A percentile compares a stretch with the other conserved stretches of the same genome.
These are phyloP conservation scores for Nicotiana knightiana DNA, from an alignment of 257 asterid species.

Conservation along the genomic window DNA sequence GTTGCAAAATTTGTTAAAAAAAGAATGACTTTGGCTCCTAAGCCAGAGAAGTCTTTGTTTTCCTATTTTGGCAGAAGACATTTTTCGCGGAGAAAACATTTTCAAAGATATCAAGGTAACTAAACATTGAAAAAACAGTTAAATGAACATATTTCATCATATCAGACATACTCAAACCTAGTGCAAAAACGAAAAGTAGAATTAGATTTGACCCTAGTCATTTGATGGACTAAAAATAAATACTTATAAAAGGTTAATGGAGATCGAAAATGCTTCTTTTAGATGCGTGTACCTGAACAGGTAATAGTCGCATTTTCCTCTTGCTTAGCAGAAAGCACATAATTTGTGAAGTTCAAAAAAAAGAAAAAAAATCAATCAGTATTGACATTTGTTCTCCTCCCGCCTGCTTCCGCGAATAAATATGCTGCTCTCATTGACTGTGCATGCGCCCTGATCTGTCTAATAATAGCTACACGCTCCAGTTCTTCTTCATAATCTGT, in stretches of 20 bases:
- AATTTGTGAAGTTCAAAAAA: not conserved
- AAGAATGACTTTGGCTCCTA: not conserved
- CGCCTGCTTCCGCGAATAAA: not conserved
- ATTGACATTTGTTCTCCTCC: not conserved
- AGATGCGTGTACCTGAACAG: not conserved
- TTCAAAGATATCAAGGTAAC: not conserved
- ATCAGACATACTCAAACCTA: not conserved
- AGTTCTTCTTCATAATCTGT: not conserved
- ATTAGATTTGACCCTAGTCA: not conserved
- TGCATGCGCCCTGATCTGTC: not conserved
- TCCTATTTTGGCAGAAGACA: not conserved
- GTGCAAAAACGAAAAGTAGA: not conserved
- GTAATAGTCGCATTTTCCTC: not conserved
- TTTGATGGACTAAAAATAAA: not conserved
- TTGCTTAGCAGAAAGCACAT: not conserved
- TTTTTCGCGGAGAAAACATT: not conserved
- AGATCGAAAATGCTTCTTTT: not conserved
- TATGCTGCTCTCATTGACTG: not conserved
- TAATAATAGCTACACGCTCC: not conserved
- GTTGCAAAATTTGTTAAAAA: not conserved
- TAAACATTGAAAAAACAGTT: not conserved
- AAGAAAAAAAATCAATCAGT: not conserved
- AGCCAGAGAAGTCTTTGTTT: not conserved
- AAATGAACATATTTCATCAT: not conserved
- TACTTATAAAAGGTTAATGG: not conserved